Base-by-base conservation (phyloP, 225 moss, liverwort and hornwort genomes). In the Thuidium tamariscinum region DNA sequence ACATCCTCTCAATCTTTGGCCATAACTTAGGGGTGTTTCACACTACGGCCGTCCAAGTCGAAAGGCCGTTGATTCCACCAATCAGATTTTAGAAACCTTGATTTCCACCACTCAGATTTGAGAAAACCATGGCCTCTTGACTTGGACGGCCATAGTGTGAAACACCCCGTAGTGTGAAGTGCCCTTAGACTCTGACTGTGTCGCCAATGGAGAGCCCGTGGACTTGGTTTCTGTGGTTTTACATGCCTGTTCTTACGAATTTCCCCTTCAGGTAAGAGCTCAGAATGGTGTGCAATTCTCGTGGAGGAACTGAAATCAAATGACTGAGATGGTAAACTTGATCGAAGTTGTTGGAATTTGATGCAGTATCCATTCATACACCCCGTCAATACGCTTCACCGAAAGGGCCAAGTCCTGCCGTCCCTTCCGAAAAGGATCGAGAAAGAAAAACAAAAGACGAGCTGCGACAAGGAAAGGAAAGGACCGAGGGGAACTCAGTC, bases 251-350 rank as follows among this genome's bases (percentile, higher is more conserved):
- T 72, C 46, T 18, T 30, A 30, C 0, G 0, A 18, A 18, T 46
- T 29, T 6, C 17, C 10, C 17, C 1, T 1, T 27, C 44, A 2
- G 2, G 5, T n/a, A n/a, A n/a, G n/a, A n/a, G n/a, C n/a, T 5
- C 16, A 10, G 27, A 71, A 29, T 44, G 30, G 3, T 14, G 14
- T 74, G 51, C 52, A 74, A 74, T 51, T 34, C 34, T 34, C 1
- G 13, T 34, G 51, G 34, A 51, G 1, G 22, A 14, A 74, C n/a
- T 52, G 22, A 14, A 74, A 52, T 52, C 8, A 22, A 74, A 14
- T n/a, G 52, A 14, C n/a, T n/a, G 22, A 8, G n/a, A 74, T n/a
- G 3, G 13, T 51, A 10, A 74, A 21, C 34, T 32, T 4, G 44
- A 9, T 44, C 21, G 4, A 30, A 4, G 6, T 13, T 61, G 1